Conservation (phyloP, 257 asterid species). For the Handroanthus guayacan region DNA sequence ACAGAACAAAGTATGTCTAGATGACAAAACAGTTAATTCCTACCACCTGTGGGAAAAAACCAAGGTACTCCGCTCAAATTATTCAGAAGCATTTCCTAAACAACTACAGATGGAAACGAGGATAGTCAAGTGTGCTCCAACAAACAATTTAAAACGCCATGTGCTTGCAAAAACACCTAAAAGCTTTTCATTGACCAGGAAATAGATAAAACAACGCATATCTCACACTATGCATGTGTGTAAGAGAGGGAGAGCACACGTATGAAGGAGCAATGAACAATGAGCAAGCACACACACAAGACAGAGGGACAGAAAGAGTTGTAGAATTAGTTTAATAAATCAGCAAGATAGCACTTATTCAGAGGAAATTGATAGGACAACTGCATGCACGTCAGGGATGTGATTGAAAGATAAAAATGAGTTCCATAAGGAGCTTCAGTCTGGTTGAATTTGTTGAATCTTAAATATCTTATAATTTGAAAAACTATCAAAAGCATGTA, state of each 20-base stretch:
- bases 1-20: not conserved
- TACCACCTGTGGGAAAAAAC: not conserved
- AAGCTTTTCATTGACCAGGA: not conserved
- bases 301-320: not conserved
- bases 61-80: not conserved
- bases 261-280: not conserved
- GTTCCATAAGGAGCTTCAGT: not conserved
- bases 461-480: conserved; percentile 1
- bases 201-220: not conserved
- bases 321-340: not conserved
- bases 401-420: not conserved
- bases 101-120: not conserved
- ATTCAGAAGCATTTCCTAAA: not conserved
- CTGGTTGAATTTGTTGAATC: not conserved
- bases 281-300: not conserved
- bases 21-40: not conserved
- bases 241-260: not conserved
- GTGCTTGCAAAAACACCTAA: not conserved
- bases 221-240: no score
- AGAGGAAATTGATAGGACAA: not conserved
- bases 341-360: not conserved
- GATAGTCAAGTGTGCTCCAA: not conserved
- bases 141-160: not conserved
- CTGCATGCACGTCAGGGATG: conserved; percentile 10
- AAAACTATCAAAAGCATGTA: conserved; percentile 14